These are phyloP conservation scores for Fibroporia radiculosa DNA, from an alignment of 768 basidiomycete genomes.

Conservation along the genomic window DNA sequence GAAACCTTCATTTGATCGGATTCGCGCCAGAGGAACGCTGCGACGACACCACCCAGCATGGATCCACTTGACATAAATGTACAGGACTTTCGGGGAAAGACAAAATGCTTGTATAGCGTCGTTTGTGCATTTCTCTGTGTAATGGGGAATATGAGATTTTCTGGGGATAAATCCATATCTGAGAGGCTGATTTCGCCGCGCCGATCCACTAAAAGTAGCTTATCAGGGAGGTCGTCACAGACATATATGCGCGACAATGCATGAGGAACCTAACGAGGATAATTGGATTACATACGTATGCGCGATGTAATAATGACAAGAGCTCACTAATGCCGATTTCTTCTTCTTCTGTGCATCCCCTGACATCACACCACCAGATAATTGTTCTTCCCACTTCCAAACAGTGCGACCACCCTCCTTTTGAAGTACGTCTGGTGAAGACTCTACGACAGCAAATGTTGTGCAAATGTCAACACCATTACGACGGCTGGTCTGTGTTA, in stretches of 20 bases:
- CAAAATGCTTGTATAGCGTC: conserved; percentile 19
- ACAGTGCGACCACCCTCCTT: conserved; percentile 42
- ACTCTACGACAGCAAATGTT: conserved; percentile 49
- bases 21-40: conserved; percentile 7
- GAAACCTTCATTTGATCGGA: conserved; percentile 1
- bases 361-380: conserved; percentile 19
- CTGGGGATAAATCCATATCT: conserved; percentile 22
- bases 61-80: conserved; percentile 10
- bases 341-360: conserved; percentile 30
- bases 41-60: conserved; percentile 8
- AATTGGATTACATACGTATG: background rate
- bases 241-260: conserved; percentile 31
- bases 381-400: conserved; percentile 54
- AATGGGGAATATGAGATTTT: conserved; percentile 16
- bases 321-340: conserved; percentile 37
- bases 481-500: conserved; percentile 32
- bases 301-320: background rate
- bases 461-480: conserved; percentile 30
- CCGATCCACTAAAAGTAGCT: conserved; percentile 26
- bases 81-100: conserved; percentile 17
- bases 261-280: conserved; percentile 30
- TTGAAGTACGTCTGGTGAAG: conserved; percentile 35
- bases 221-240: conserved; percentile 19
- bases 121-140: conserved; percentile 4
- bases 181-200: conserved; percentile 27